A percentile compares a stretch with the other conserved stretches of the same genome.
phyloP scores from a whole-genome alignment of 306 rosid species.

The Luffa acutangula region DNA sequence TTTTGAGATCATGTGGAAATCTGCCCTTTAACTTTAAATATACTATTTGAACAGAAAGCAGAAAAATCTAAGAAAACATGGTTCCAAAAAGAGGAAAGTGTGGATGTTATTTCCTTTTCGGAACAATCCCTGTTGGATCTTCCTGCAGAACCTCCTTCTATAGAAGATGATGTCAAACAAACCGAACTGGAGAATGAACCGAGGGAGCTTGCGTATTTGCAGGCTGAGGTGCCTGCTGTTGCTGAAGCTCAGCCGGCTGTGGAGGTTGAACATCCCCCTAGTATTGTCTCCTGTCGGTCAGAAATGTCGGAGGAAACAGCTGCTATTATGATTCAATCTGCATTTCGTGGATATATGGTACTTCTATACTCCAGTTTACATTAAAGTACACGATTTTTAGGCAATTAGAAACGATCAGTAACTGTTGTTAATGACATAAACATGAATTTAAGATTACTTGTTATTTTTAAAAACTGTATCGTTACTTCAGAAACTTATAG shows the following conservation, averaged over 20 bases:
- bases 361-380: not conserved
- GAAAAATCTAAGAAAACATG: conserved; percentile 73
- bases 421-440: not conserved
- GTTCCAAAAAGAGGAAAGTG: conserved; percentile 61
- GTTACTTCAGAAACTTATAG: not conserved
- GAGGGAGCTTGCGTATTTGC: conserved; percentile 40
- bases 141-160: conserved; percentile 1
- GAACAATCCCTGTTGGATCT: conserved; percentile 31
- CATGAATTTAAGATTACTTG: not conserved
- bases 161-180: conserved; percentile 20
- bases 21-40: not conserved
- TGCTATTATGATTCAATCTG: conserved; percentile 81
- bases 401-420: not conserved
- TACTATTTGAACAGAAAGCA: conserved; percentile 10
- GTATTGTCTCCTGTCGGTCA: conserved; percentile 20
- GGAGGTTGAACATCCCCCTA: conserved; percentile 23
- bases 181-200: conserved; percentile 34
- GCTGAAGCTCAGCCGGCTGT: conserved; percentile 43
- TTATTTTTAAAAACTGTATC: not conserved
- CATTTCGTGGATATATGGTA: conserved; percentile 92
- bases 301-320: conserved; percentile 76
- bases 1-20: not conserved
- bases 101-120: conserved; percentile 25
- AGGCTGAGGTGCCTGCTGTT: not conserved
- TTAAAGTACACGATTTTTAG: not conserved